Base-by-base conservation (phyloP, 805 yeast genomes). In the Phaffomyces antillensis region DNA sequence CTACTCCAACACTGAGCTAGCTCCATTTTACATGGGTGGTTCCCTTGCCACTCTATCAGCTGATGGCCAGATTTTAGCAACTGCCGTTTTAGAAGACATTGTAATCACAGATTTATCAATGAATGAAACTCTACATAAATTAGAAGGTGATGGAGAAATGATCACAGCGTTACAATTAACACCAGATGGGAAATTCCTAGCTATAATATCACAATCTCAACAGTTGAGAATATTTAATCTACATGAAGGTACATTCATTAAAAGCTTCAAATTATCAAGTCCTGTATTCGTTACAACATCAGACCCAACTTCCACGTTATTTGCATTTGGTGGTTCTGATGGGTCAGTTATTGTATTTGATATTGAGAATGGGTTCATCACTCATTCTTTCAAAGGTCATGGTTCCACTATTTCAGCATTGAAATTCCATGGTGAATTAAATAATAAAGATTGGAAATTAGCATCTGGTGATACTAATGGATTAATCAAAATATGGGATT, bases 281-380 rank as follows among this genome's bases (percentile, higher is more conserved):
- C 96, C 97, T 1, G 84, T 86, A 2, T 86, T 86, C 62, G 82
- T 88, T 11, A 74, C 88, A 38, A 71, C 83, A 11, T 77, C 77
- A 20, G 99, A 93, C 63, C 61, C 76, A 3, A 87, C 97, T 0
- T 83, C 95, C 3, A 80, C 96, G 3, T 69, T 93, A 33, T 77
- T 90, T 57, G 95, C 96, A 17, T 81, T 93, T 58, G 99, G 99
- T 35, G 89, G 95, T 39, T 85, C 97, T 1, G 99, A 93, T 63
- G 98, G 99, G 40, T 76, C 81, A 36, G 84, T 90, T 16, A 81
- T 86, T 38, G 95, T 93, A 1, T 89, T 95, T 83, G 99, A 93
- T 63, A 74, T 93, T 33, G 90, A 81, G 51, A 89, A 89, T 32
- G 90, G 93, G 1, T 87, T 75, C 52, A 77, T 84, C 4, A 93